A percentile compares a stretch with the other conserved stretches of the same genome.
Evolutionary conservation across 495 filamentous ascomycete genomes (phyloP).

Genomic region (Trichoderma erinaceum): DNA sequence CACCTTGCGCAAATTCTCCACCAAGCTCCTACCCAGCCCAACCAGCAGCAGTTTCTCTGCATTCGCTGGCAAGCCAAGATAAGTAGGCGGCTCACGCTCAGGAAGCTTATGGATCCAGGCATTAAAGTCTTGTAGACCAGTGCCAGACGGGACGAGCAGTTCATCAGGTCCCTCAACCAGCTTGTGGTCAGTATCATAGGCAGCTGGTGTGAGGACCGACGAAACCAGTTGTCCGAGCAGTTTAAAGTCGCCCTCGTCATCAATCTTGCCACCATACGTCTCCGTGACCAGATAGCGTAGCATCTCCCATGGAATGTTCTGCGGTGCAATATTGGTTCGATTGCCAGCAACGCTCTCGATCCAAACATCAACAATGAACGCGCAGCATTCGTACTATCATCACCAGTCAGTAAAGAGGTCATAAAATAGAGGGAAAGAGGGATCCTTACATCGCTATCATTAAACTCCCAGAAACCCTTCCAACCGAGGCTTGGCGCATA

Average conservation of each 20-base stretch:
- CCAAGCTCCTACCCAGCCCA: conserved; percentile 78
- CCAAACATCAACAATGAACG: conserved; percentile 95
- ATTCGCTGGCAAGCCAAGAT: conserved; percentile 91
- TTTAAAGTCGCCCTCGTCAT: conserved; percentile 80
- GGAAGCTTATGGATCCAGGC: conserved; percentile 87
- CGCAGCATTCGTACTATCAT: conserved; percentile 87
- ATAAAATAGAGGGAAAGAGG: conserved; percentile 4
- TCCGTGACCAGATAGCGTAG: conserved; percentile 85
- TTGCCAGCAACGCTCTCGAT: conserved; percentile 72
- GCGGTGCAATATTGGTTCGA: conserved; percentile 84
- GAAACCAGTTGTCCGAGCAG: conserved; percentile 66
- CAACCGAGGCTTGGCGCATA: conserved; percentile 94
- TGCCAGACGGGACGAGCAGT: conserved; percentile 70
- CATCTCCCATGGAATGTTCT: conserved; percentile 96
- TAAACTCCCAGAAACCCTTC: conserved; percentile 99
- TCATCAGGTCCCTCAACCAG: conserved; percentile 61
- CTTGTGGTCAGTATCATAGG: conserved; percentile 87
- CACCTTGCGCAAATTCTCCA: conserved; percentile 75
- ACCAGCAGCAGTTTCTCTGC: conserved; percentile 94
- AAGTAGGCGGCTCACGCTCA: conserved; percentile 93
- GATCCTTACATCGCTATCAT: conserved; percentile 90
- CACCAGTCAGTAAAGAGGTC: neutral
- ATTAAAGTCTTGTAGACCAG: conserved; percentile 78
- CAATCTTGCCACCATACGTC: conserved; percentile 97
- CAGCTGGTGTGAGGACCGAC: conserved; percentile 70